These are phyloP conservation scores for Annulohypoxylon truncatum DNA, from an alignment of 2,329 filamentous ascomycete genomes.

Conservation along the genomic window DNA sequence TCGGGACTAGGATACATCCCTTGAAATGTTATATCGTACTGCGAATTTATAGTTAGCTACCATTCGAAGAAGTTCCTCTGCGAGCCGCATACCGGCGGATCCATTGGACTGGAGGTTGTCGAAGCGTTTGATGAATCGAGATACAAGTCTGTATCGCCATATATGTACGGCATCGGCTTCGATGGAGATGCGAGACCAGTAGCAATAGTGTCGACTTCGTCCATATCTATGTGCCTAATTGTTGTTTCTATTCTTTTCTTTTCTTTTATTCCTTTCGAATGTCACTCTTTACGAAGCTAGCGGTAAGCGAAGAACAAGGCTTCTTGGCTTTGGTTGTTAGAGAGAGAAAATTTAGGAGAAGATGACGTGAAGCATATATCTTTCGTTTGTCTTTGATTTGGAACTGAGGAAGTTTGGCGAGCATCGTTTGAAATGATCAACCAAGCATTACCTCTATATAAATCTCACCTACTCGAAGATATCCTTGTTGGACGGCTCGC, in stretches of 20 bases:
- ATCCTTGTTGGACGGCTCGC: constrained; percentile 31
- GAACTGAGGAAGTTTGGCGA: constrained; percentile 25
- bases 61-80: background rate
- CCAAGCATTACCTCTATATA: constrained; percentile 11
- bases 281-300: background rate
- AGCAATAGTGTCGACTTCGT: constrained; percentile 46
- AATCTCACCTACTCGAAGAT: constrained; percentile 30
- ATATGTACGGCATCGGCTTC: constrained; percentile 50
- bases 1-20: constrained; percentile 44
- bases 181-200: constrained; percentile 52
- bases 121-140: constrained; percentile 51
- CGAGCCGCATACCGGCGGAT: constrained; percentile 51
- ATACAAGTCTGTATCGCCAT: constrained; percentile 53
- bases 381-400: constrained; percentile 14
- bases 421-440: constrained; percentile 30
- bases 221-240: constrained; percentile 45
- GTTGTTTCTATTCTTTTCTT: background rate
- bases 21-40: constrained; percentile 52
- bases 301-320: background rate
- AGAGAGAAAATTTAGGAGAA: constrained; percentile 14
- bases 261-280: background rate
- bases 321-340: background rate
- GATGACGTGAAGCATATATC: constrained; percentile 38
- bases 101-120: constrained; percentile 53
- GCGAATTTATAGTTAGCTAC: constrained; percentile 30